Evolutionary conservation across 2,329 filamentous ascomycete species (phyloP), one percentile per base, ranked within the genome.

Genomic region (Hortaea sp.): DNA sequence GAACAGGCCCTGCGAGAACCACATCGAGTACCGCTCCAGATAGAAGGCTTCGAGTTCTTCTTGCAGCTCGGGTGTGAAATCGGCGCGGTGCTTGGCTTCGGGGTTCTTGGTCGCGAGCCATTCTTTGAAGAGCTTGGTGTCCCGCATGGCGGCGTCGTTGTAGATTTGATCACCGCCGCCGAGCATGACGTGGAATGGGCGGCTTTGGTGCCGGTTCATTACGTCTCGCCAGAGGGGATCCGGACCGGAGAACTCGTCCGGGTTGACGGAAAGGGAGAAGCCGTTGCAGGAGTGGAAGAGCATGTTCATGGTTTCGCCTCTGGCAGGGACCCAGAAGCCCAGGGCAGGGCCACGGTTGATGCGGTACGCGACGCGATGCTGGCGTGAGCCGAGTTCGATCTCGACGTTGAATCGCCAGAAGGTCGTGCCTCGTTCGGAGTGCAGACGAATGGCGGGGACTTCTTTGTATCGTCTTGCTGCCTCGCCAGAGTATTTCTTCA

Each of bases 241-340:
- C 0, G 94, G 92, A 0, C 92, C 92, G 60, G 84, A 92, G 63
- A 95, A 84, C 40, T 82, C 75, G 61, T 94, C 77, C 0, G 88
- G 71, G 51, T 94, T 82, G 27, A 85, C 85, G 47, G 78, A 84
- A 43, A 84, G 65, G 57, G 87, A 90, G 71, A 98, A 98, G 1
- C 94, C 92, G 63, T 98, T 98, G 71, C 92, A 95, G 63, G 85
- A 95, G 69, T 97, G 79, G 69, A 95, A 98, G 88, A 97, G 95
- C 63, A 95, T 86, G 68, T 97, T 95, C 92, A 98, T 98, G 2
- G 85, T 79, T 63, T 94, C 77, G 11, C 81, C 84, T 42, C 75
- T 78, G 30, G 84, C 84, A 5, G 94, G 92, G 0, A 98, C 88
- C 90, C 92, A 98, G 64, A 98, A 98, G 1, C 84, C 87, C 44